Evolutionary conservation across 208 protist genomes (phyloP), one percentile per base, ranked within the genome.

Genomic region (Porcisia hertigi): DNA sequence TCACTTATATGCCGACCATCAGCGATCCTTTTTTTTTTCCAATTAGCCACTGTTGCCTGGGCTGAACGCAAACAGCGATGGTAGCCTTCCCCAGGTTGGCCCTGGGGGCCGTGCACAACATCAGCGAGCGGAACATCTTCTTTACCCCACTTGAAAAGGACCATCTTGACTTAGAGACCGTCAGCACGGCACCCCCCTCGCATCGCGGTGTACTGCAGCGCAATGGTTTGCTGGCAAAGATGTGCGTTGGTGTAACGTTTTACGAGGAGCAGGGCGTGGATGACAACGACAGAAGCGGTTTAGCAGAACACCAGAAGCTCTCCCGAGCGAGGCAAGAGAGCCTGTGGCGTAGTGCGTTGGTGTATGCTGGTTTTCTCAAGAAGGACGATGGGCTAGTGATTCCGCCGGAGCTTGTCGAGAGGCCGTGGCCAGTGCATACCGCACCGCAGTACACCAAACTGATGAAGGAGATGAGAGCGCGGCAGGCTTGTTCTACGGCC

Each of bases 171-270:
- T 85, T 94, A 63, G 71, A 77, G 59, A 94, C 89, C 1, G 57
- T 96, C 11, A 89, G 82, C 79, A 82, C 66, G 8, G 81, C 79
- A 6, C 92, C 92, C 39, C 81, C 84, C 1, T 69, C 85, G 49
- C 92, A 96, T 71, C 85, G 92, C 23, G 74, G 77, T 0, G 73
- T 86, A 30, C 66, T 96, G 43, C 92, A 94, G 75, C 82, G 79
- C 62, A 87, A 92, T 60, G 92, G 92, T 0, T 67, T 93, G 30
- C 76, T 96, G 20, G 92, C 89, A 23, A 96, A 94, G 78, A 77
- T 84, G 30, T 90, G 73, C 76, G 39, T 63, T 53, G 49, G 76
- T 20, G 76, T 83, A 36, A 76, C 43, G 65, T 52, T 78, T 36
- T 60, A 72, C 53, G 30, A 62, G 36, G 25, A 3, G 30, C 1